phyloP scores from a whole-genome alignment of 345 rosid species.

The Syzygium aqueum region DNA sequence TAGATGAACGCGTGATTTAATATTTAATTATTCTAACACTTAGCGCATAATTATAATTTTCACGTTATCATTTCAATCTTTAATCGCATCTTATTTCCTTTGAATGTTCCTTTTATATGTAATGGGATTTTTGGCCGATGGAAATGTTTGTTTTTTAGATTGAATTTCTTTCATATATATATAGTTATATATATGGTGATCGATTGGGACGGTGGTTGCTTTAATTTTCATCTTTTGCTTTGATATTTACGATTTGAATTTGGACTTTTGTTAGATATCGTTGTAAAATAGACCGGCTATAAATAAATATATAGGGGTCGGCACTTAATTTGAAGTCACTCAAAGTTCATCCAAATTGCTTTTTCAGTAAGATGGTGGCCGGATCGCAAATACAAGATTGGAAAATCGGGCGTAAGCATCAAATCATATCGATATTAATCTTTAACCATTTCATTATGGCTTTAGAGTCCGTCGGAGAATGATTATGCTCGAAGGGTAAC shows the following conservation, averaged over 20 bases:
- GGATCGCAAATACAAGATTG: not conserved
- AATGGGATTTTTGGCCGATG: not conserved
- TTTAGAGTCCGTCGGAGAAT: not conserved
- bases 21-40: too few relatives aligned
- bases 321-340: not conserved
- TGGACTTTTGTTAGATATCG: not conserved
- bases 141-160: not conserved
- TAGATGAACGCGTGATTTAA: too few relatives aligned
- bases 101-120: not conserved
- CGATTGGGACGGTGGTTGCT: not conserved
- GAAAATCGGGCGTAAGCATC: not conserved
- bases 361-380: not conserved
- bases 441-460: not conserved
- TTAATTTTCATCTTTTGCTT: not conserved
- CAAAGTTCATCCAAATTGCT: not conserved
- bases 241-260: not conserved
- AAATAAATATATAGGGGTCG: not conserved
- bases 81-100: not conserved
- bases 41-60: not conserved
- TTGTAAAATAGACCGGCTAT: not conserved
- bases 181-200: not conserved
- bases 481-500: not conserved
- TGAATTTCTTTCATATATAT: not conserved
- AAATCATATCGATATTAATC: not conserved
- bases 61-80: not conserved